These are phyloP conservation scores for Erigeron canadensis DNA, from an alignment of 129 eudicot genomes.

Conservation along the genomic window DNA sequence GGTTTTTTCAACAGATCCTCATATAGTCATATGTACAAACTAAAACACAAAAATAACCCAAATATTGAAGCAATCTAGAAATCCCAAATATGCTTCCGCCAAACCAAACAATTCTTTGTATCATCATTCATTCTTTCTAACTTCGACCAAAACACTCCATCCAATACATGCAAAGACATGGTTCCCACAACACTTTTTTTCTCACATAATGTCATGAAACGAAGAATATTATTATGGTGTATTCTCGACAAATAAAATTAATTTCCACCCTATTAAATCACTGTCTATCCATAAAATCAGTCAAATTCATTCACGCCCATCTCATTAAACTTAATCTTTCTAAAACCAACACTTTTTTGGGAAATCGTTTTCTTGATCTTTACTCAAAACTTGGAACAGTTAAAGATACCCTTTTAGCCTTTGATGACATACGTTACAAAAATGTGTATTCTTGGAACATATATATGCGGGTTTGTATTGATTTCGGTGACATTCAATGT, in stretches of 20 bases:
- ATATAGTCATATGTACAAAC: too few species aligned
- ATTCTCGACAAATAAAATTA: slow-evolving; percentile 26
- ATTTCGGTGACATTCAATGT: slow-evolving; percentile 30
- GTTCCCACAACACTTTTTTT: background rate
- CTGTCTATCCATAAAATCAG: slow-evolving; percentile 43
- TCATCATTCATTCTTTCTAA: too few species aligned
- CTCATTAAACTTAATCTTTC: slow-evolving; percentile 55
- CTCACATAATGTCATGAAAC: slow-evolving; percentile 27
- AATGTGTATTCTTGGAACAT: slow-evolving; percentile 79
- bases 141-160: too few species aligned
- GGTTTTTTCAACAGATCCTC: too few species aligned
- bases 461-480: slow-evolving; percentile 47
- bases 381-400: slow-evolving; percentile 40
- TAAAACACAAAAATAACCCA: too few species aligned
- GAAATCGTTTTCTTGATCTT: slow-evolving; percentile 59
- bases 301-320: slow-evolving; percentile 57
- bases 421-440: slow-evolving; percentile 53
- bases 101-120: too few species aligned
- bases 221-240: slow-evolving; percentile 26
- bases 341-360: slow-evolving; percentile 47
- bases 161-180: background rate
- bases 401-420: slow-evolving; percentile 48
- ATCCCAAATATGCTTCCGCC: too few species aligned
- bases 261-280: slow-evolving; percentile 44
- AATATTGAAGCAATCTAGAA: too few species aligned